phyloP scores from a whole-genome alignment of 352 stramenopile genomes.

The Thalassiosira ordinaria region DNA sequence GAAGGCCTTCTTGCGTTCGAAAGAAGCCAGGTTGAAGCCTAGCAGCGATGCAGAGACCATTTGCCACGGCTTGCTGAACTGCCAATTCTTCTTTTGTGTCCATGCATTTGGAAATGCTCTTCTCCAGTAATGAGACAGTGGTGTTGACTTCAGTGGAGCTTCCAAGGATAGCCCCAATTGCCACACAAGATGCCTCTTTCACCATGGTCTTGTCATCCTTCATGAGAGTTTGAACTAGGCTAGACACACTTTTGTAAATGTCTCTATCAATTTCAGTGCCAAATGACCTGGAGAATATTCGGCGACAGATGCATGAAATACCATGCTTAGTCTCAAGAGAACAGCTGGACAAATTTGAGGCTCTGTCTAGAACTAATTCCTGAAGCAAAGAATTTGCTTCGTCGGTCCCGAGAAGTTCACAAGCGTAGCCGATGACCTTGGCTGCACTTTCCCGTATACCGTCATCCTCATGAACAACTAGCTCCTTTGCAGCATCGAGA shows the following conservation, averaged over 20 bases:
- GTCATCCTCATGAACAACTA: conserved; percentile 80
- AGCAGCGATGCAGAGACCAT: conserved; percentile 63
- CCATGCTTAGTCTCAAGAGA: conserved; percentile 74
- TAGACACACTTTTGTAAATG: conserved; percentile 49
- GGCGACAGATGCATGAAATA: conserved; percentile 73
- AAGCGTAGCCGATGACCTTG: conserved; percentile 80
- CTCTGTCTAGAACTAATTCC: conserved; percentile 66
- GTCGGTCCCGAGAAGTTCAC: conserved; percentile 71
- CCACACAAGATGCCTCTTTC: conserved; percentile 69
- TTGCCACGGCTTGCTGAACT: conserved; percentile 71
- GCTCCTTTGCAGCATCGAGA: conserved; percentile 72
- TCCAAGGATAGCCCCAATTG: conserved; percentile 76
- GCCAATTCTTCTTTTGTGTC: conserved; percentile 74
- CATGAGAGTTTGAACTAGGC: conserved; percentile 67
- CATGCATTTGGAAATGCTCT: conserved; percentile 74
- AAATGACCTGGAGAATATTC: conserved; percentile 67
- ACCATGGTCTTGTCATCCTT: conserved; percentile 74
- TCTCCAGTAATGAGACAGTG: conserved; percentile 60
- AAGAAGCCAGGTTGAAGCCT: conserved; percentile 69
- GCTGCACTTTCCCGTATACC: conserved; percentile 79
- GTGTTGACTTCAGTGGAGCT: conserved; percentile 59
- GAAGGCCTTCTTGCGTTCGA: conserved; percentile 63
- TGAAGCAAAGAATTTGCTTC: conserved; percentile 56
- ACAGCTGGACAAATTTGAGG: conserved; percentile 31
- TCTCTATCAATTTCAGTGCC: conserved; percentile 47